Evolutionary conservation across 495 filamentous ascomycete genomes (phyloP), one percentile per base, ranked within the genome.

Genomic region (Chaetomidium leptoderma): DNA sequence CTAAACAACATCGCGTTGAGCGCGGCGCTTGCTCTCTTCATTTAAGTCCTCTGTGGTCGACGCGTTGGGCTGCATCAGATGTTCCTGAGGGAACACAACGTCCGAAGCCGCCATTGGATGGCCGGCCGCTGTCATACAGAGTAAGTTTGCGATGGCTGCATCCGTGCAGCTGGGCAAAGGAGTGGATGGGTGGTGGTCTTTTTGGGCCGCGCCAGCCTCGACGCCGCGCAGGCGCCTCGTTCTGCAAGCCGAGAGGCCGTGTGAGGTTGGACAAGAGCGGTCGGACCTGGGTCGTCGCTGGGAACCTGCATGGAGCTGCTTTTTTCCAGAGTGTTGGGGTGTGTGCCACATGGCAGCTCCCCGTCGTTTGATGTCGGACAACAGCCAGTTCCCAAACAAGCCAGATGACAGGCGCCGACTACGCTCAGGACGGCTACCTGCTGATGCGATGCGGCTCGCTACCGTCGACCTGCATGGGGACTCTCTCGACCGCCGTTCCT

Each of bases 171-270:
- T 53, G 37, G 35, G 16, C 13, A 19, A 17, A 7, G 16, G 11
- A 40, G 16, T n/a, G 24, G 30, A 14, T 53, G 21, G 35, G 8
- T 39, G 49, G 36, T 37, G 21, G 16, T 14, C n/a, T 24, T 46
- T 4, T 16, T 36, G 30, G 53, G 27, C 52, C 26, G 37, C 39
- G 27, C 51, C 51, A 43, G 39, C 26, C 26, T 55, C 19, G 40
- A 36, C 29, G 29, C 23, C 43, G 33, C 21, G 53, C 35, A 49
- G 26, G 23, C 26, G 26, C 35, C 26, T 32, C 54, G 14, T 49
- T 11, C 36, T 49, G 45, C 45, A 57, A n/a, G 54, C 54, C 43
- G 54, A 42, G 6, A 49, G 6, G 54, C 44, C 17, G 54, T 23
- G 33, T 21, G 33, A 52, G 23, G 35, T 32, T 11, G 26, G 35